Evolutionary conservation across 345 rosid genomes (phyloP), one percentile per base, ranked within the genome.

Genomic region (Mercurialis annua): DNA sequence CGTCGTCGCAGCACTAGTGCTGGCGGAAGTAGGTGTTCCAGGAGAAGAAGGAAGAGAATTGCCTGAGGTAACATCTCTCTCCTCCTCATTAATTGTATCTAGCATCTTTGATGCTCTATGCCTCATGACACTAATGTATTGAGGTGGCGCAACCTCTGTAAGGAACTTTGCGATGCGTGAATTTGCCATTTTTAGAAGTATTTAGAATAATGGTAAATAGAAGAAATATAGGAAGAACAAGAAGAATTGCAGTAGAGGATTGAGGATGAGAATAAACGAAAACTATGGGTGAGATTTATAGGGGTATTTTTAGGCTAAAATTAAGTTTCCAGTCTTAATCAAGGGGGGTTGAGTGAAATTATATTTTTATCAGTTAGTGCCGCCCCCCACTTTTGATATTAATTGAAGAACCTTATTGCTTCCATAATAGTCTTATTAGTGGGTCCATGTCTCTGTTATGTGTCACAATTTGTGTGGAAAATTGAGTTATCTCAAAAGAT

Each of bases 61-160:
- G 60, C 59, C 38, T 30, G 62, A 58, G 20, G 46, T 42, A 6
- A 53, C 77, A 63, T 83, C 87, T 77, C 84, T 90, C 42, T 89
- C 98, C 71, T 93, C 97, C 70, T 92, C 98, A 11, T 71, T 76
- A 56, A 93, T 90, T 5, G 98, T 88, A 62, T 93, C 97, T 72
- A 90, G 59, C 74, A 85, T 78, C 56, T 84, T 85, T 4, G 83
- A 76, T 36, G 92, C 78, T 68, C 90, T 78, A 34, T 68, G 81
- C 81, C 99, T 80, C 78, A 83, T 79, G 65, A 94, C 95, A 64
- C 70, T 82, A 29, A 87, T 79, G 30, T 84, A 82, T 59, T 84
- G 96, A 3, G 96, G 92, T 15, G 98, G 98, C 2, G 96, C 96
- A 73, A 84, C 94, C 83, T 92, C 97, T 46, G 83, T 81, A 12